Base-by-base conservation (phyloP, 345 rosid species). In the Pugionium dolabratum region DNA sequence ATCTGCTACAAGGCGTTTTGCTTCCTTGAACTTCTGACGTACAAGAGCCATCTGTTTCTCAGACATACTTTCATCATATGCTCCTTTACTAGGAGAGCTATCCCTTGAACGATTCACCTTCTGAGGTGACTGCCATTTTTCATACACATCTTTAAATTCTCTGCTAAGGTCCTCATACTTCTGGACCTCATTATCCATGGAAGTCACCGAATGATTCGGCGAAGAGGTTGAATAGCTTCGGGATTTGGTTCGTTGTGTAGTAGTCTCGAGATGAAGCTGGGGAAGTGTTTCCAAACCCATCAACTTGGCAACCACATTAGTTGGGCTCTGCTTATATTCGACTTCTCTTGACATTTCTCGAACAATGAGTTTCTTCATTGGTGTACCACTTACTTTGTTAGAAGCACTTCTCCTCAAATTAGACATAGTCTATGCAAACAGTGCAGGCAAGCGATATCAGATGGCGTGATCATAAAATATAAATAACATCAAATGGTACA, bases 211-310 rank as follows among this genome's bases (percentile, higher is more conserved):
- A 76, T 81, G 85, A 78, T 81, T 88, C 59, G 67, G 59, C 9
- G 86, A 81, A 63, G 82, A 82, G 47, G 75, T 75, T 6, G 80
- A 78, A 79, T 65, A 78, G 75, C 84, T 79, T 77, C 82, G 81
- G 49, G 83, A 76, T 39, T 66, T 80, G 81, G 84, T 76, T 66
- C 80, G 83, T 27, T 67, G 81, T 62, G 82, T 55, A 74, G 75
- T 64, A 60, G 80, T 66, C 74, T 79, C 69, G 67, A 67, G 81
- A 63, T 77, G 85, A 73, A 75, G 79, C 66, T 62, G 79, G 3
- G 97, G 95, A 25, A 91, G 79, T 66, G 95, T 59, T 54, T 95
- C 99, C 45, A 95, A 93, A 51, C 99, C 97, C 99, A 95, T 95
- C 75, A 95, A 76, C 85, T 89, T 91, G 66, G 97, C 99, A 62